A percentile compares a stretch with the other conserved stretches of the same genome.
Conservation (phyloP, 495 filamentous ascomycete species). For the Aspergillus homomorphus region DNA sequence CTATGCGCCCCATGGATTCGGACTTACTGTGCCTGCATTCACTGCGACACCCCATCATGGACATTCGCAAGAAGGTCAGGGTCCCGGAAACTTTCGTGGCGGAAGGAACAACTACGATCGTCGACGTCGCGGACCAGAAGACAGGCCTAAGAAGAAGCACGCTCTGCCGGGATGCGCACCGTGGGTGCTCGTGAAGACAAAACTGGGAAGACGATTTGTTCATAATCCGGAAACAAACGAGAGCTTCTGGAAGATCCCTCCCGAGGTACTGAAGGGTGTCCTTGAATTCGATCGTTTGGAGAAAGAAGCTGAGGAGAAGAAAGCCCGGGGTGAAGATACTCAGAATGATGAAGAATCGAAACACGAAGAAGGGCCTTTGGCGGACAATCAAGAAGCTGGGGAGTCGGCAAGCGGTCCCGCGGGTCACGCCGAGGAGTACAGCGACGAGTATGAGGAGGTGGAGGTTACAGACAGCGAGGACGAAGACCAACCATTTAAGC, state of each 20-base stretch:
- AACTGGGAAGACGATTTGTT: slow-evolving; percentile 80
- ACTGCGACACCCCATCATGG: slow-evolving; percentile 11
- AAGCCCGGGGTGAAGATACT: slow-evolving; percentile 37
- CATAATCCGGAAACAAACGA: slow-evolving; percentile 78
- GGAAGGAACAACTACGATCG: slow-evolving; percentile 53
- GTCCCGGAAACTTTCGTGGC: slow-evolving; percentile 44
- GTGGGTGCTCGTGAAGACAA: slow-evolving; percentile 94
- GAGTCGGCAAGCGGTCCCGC: slow-evolving; percentile 8
- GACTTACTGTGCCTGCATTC: slow-evolving; percentile 1
- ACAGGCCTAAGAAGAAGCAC: slow-evolving; percentile 79
- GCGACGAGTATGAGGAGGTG: slow-evolving; percentile 81
- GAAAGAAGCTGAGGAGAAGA: slow-evolving; percentile 46
- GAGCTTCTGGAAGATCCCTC: slow-evolving; percentile 90
- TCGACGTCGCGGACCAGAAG: slow-evolving; percentile 57
- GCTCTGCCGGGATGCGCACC: slow-evolving; percentile 75
- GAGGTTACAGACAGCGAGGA: slow-evolving; percentile 75
- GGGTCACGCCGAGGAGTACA: slow-evolving; percentile 34
- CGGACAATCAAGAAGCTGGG: slow-evolving; percentile 3
- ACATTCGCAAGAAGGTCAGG: slow-evolving; percentile 24
- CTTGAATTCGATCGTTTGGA: slow-evolving; percentile 63
- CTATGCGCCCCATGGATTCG: slow-evolving; percentile 34
- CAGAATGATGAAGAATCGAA: slow-evolving; percentile 25
- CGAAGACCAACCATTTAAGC: slow-evolving; percentile 57
- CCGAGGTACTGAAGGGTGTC: slow-evolving; percentile 77
- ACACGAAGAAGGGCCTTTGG: background rate